Conservation (phyloP, 116 monocot genomes). For the Iris pallida region DNA sequence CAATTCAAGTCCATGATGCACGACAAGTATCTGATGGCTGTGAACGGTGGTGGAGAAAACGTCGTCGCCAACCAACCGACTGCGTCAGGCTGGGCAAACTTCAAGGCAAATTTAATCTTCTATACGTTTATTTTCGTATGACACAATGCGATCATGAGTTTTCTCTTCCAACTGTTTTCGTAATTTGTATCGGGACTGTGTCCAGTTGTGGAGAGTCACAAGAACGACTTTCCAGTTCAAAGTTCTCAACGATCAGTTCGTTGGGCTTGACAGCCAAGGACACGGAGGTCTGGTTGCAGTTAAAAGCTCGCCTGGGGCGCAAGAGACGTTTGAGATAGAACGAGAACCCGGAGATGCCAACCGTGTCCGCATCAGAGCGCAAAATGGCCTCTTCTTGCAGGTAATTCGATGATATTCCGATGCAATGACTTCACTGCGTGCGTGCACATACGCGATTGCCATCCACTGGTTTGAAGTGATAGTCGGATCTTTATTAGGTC, state of each 20-base stretch:
- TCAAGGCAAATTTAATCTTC: no score
- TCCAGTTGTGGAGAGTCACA: slow-evolving; percentile 57
- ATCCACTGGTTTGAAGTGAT: neutral
- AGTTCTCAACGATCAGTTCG: slow-evolving; percentile 44
- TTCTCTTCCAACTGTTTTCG: neutral
- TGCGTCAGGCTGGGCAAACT: neutral
- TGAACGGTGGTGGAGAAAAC: neutral
- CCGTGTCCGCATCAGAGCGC: slow-evolving; percentile 50
- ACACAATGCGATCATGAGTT: neutral
- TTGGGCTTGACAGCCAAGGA: slow-evolving; percentile 23
- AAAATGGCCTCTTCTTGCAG: slow-evolving; percentile 61
- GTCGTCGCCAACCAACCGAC: neutral
- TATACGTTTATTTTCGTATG: neutral
- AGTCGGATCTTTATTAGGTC: neutral
- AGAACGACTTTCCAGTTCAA: slow-evolving; percentile 43
- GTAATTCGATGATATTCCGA: no score
- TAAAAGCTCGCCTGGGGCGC: slow-evolving; percentile 20
- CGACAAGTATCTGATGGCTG: neutral
- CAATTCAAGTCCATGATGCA: neutral
- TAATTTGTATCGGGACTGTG: neutral
- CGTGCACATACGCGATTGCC: neutral
- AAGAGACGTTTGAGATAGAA: slow-evolving; percentile 54
- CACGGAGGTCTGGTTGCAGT: slow-evolving; percentile 22
- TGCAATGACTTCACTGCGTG: no score
- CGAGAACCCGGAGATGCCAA: slow-evolving; percentile 12